Evolutionary conservation across 106 monocot genomes (phyloP), one percentile per base, ranked within the genome.

Genomic region (Iris macrosiphon): DNA sequence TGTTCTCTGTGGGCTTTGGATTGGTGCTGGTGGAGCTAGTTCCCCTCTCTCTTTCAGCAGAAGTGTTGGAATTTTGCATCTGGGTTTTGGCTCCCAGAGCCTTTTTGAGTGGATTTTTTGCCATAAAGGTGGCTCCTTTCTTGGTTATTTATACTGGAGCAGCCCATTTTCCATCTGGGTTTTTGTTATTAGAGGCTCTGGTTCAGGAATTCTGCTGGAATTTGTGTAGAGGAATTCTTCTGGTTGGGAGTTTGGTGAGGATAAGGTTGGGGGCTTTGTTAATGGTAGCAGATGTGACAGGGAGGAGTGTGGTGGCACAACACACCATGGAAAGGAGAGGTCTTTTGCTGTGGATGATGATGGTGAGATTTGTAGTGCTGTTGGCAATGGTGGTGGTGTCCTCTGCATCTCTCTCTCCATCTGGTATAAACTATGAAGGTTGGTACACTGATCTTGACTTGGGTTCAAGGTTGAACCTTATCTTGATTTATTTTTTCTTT

Each of bases 371-470:
- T 59, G 30, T 77, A 31, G 19, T 76, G 33, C 13, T 73, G 1
- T n/a, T 76, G 60, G 41, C 31, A 21, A 65, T 52, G 63, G 30
- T 61, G 19, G 19, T 67, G 21, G 49, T 27, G 40, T 44, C 77
- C 17, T 72, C 63, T 62, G 81, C 94, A 19, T 63, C 81, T 40
- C 94, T 94, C 18, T 94, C 94, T 1, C 85, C 94, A 49, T 75
- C 94, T 67, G 94, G 94, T 8, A 85, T 94, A 49, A 94, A 94
- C 68, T 94, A 85, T 68, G 94, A 94, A 89, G 94, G 94, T 89
- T 6, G 38, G 80, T 66, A 21, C n/a, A n/a, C n/a, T n/a, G 34
- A 32, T 56, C 39, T 16, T 61, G 9, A 45, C 12, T 29, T 49
- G 39, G 15, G 26, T 45, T 30, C 25, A n/a, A n/a, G n/a, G 24